phyloP scores from a whole-genome alignment of 208 protist genomes.

The Trypanosoma congolense region DNA sequence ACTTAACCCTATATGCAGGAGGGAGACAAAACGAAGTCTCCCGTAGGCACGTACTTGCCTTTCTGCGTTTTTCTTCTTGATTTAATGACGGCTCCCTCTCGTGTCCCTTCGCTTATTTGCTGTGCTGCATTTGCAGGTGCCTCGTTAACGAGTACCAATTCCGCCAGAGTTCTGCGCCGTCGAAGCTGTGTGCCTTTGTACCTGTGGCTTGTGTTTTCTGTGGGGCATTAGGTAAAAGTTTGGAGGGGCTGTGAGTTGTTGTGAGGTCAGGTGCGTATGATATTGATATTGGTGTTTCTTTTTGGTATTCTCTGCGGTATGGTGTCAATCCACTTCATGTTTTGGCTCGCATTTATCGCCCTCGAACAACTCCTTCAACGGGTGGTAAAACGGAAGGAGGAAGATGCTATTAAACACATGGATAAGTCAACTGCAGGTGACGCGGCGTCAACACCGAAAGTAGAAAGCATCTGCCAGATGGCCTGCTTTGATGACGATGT shows the following conservation, averaged over 20 bases:
- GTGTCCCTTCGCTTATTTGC: too few species aligned
- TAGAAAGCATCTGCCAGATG: constrained; percentile 66
- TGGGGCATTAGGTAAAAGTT: too few species aligned
- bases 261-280: neutral
- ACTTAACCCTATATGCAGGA: too few species aligned
- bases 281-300: constrained; percentile 29
- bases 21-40: too few species aligned
- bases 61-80: too few species aligned
- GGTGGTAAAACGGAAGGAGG: constrained; percentile 39
- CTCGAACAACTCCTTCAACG: constrained; percentile 21
- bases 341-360: constrained; percentile 47
- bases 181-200: too few species aligned
- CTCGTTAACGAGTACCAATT: too few species aligned
- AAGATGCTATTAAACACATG: constrained; percentile 34
- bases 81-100: too few species aligned
- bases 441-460: constrained; percentile 34
- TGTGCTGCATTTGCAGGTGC: too few species aligned
- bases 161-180: too few species aligned
- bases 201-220: too few species aligned
- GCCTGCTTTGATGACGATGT: constrained; percentile 67
- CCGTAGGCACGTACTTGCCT: too few species aligned
- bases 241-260: neutral
- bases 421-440: constrained; percentile 37
- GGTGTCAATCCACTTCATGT: constrained; percentile 34
- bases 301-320: constrained; percentile 46